Percentiles rank a stretch among this genome's conserved stretches.
phyloP scores from a whole-genome alignment of 73 alveolate genomes.

The Stentor coeruleus region DNA sequence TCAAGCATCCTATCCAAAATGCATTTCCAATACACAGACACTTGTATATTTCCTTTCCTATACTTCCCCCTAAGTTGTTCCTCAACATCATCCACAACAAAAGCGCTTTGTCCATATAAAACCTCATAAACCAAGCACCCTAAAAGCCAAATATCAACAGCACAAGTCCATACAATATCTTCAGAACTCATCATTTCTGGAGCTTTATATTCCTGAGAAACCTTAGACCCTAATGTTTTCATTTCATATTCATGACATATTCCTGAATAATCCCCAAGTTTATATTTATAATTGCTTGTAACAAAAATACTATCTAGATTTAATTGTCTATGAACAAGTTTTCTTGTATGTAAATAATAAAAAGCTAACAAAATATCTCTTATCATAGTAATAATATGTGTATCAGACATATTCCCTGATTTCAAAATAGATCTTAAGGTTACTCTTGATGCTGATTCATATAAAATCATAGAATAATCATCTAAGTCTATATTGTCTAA shows the following conservation, averaged over 20 bases:
- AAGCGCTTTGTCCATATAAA: conserved; percentile 27
- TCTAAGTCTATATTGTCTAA: no score
- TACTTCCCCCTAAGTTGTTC: conserved; percentile 28
- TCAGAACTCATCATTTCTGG: conserved; percentile 37
- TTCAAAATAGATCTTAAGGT: no score
- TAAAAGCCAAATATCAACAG: conserved; percentile 40
- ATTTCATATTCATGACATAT: not conserved
- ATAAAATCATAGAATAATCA: no score
- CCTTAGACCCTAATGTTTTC: conserved; percentile 21
- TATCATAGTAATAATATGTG: not conserved
- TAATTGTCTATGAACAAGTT: conserved; percentile 33
- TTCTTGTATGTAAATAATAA: conserved; percentile 21
- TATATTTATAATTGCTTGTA: conserved; percentile 27
- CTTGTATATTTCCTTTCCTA: not conserved
- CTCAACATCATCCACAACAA: no score
- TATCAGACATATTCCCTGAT: no score
- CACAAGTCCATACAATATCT: not conserved
- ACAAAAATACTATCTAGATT: conserved; percentile 37
- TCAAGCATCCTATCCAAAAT: not conserved
- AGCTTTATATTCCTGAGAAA: conserved; percentile 35
- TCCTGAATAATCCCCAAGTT: conserved; percentile 33
- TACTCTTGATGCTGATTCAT: no score
- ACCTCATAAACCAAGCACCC: conserved; percentile 35
- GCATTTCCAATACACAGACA: not conserved
- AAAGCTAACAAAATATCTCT: conserved; percentile 35